These are phyloP conservation scores for Infundibulicybe gibba DNA, from an alignment of 768 basidiomycete species.

Conservation along the genomic window DNA sequence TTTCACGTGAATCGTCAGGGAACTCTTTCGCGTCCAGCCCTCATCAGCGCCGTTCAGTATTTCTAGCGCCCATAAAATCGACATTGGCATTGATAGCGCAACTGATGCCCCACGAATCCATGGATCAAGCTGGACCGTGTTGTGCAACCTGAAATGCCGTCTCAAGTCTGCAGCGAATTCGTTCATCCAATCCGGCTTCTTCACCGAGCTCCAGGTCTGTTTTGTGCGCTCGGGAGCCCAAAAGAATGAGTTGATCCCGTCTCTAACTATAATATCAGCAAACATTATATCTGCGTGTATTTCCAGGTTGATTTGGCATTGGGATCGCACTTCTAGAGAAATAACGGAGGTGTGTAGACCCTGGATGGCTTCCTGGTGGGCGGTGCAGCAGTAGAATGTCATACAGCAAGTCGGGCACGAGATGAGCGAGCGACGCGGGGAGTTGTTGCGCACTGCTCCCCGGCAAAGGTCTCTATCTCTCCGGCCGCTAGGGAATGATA, in stretches of 20 bases:
- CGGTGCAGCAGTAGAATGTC: conserved; percentile 20
- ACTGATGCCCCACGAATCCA: conserved; percentile 11
- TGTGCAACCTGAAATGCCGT: background rate
- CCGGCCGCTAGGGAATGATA: conserved; percentile 12
- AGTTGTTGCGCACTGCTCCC: conserved; percentile 5
- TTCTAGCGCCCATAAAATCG: conserved; percentile 19
- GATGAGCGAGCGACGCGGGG: conserved; percentile 6
- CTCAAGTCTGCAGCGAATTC: background rate
- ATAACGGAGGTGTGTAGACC: conserved; percentile 13
- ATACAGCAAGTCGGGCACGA: conserved; percentile 19
- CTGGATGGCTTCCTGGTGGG: conserved; percentile 16
- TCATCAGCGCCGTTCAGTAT: conserved; percentile 10
- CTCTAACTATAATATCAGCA: background rate
- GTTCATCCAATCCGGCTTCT: background rate
- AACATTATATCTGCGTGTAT: background rate
- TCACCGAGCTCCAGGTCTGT: background rate
- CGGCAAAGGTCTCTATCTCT: conserved; percentile 19
- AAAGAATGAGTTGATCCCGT: background rate
- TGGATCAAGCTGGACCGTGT: background rate
- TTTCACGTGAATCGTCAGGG: conserved; percentile 16
- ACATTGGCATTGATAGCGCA: conserved; percentile 19
- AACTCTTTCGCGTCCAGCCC: conserved; percentile 13
- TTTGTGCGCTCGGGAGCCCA: background rate
- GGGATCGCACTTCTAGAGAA: conserved; percentile 12
- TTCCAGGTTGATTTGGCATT: background rate